Percentiles rank a stretch among this genome's conserved stretches.
Conservation (phyloP, 257 asterid species). For the Nicotiana knightiana region DNA sequence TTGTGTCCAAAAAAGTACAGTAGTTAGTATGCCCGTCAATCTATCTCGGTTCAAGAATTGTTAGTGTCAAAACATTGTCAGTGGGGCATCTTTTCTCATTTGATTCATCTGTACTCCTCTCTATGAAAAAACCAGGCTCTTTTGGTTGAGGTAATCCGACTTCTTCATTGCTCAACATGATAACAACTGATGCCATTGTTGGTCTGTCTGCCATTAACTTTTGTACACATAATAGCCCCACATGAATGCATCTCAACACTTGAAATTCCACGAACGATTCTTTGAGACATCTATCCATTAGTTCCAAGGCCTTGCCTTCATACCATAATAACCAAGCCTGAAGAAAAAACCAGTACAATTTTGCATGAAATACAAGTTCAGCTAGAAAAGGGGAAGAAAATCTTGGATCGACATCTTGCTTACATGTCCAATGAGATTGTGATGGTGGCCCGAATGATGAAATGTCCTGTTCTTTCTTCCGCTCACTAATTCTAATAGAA, state of each 20-base stretch:
- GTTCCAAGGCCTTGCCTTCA: conserved; percentile 6
- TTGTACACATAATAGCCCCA: not conserved
- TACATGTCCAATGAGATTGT: conserved; percentile 14
- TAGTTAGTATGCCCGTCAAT: not conserved
- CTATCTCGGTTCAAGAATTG: not conserved
- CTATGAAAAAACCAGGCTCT: conserved; percentile 9
- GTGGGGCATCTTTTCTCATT: not conserved
- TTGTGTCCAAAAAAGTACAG: too few relatives aligned
- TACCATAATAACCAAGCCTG: conserved; percentile 9
- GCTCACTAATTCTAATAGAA: not conserved
- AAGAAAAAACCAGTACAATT: not conserved
- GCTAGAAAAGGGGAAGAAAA: not conserved
- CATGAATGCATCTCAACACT: conserved; percentile 6
- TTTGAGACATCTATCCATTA: conserved; percentile 1
- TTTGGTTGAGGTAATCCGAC: not conserved
- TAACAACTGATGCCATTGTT: not conserved
- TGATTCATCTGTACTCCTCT: not conserved
- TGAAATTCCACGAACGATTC: not conserved
- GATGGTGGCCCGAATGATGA: not conserved
- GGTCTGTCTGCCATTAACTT: not conserved
- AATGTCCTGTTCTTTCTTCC: not conserved
- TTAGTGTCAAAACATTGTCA: not conserved
- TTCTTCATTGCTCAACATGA: conserved; percentile 5
- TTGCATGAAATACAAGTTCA: not conserved
- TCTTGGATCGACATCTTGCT: not conserved